Percentiles rank a stretch among this genome's conserved stretches.
These are phyloP conservation scores for Omphalea diandra DNA, from an alignment of 441 rosid genomes.

Conservation along the genomic window DNA sequence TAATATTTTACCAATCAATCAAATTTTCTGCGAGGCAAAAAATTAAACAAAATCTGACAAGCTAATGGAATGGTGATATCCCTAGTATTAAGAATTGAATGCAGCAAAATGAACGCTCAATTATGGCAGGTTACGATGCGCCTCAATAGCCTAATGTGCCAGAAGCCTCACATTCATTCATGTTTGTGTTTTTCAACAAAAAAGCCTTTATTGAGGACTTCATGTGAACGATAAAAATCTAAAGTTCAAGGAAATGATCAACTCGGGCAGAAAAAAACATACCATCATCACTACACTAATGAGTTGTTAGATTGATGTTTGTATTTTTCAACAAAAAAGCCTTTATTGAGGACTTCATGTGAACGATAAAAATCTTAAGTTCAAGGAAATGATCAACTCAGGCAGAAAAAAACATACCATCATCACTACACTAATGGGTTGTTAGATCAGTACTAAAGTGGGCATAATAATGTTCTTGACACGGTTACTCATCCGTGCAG, in stretches of 20 bases:
- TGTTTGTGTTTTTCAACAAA: not conserved
- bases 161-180: not conserved
- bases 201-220: not conserved
- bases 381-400: not conserved
- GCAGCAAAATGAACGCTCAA: too few relatives aligned
- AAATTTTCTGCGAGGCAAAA: too few relatives aligned
- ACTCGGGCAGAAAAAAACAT: not conserved
- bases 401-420: too few relatives aligned
- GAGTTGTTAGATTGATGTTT: too few relatives aligned
- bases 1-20: too few relatives aligned
- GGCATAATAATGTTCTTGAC: not conserved
- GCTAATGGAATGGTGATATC: too few relatives aligned
- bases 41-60: not conserved
- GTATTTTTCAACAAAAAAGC: not conserved
- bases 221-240: not conserved
- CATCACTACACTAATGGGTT: not conserved
- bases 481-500: not conserved
- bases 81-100: too few relatives aligned
- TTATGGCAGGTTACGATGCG: not conserved
- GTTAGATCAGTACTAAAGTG: not conserved
- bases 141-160: not conserved
- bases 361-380: not conserved
- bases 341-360: too few relatives aligned
- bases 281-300: not conserved
- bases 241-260: not conserved